phyloP scores from a whole-genome alignment of 805 yeast genomes.

The Ogataea corticis region DNA sequence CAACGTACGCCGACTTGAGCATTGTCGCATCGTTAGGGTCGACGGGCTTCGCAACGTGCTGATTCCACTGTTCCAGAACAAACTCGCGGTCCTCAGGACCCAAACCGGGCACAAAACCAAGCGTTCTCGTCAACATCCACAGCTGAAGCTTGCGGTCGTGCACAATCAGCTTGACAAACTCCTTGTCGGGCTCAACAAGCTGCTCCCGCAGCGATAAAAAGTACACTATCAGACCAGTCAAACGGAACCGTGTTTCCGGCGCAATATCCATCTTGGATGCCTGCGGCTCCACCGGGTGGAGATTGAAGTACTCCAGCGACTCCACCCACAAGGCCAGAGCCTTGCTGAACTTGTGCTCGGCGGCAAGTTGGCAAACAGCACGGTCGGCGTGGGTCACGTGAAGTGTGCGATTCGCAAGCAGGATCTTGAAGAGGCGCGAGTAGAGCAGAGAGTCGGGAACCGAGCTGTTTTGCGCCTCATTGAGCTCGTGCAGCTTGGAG shows the following conservation, averaged over 20 bases:
- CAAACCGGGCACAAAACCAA: constrained; percentile 3
- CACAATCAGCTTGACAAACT: constrained; percentile 24
- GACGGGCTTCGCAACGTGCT: constrained; percentile 4
- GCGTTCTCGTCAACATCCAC: constrained; percentile 1
- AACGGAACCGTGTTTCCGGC: constrained; percentile 11
- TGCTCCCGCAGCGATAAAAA: constrained; percentile 21
- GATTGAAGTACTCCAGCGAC: constrained; percentile 26
- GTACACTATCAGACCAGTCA: constrained; percentile 19
- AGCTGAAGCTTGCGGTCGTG: constrained; percentile 6
- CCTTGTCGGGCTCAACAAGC: constrained; percentile 19
- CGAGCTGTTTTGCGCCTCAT: constrained; percentile 9
- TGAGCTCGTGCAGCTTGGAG: constrained; percentile 10
- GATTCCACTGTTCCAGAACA: constrained; percentile 10
- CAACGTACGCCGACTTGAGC: constrained; percentile 16
- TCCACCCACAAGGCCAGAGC: constrained; percentile 34
- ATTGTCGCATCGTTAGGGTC: constrained; percentile 24
- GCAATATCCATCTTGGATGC: background rate
- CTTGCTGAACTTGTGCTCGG: constrained; percentile 26
- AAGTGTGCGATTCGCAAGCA: constrained; percentile 20
- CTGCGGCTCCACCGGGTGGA: constrained; percentile 14
- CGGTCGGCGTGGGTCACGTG: constrained; percentile 31
- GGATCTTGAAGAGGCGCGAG: constrained; percentile 21
- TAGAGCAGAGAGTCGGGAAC: constrained; percentile 26
- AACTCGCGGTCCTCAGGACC: constrained; percentile 7
- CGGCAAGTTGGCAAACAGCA: constrained; percentile 22